Evolutionary conservation across 2,329 filamentous ascomycete species (phyloP), one percentile per base, ranked within the genome.

Genomic region (Fusarium secorum): DNA sequence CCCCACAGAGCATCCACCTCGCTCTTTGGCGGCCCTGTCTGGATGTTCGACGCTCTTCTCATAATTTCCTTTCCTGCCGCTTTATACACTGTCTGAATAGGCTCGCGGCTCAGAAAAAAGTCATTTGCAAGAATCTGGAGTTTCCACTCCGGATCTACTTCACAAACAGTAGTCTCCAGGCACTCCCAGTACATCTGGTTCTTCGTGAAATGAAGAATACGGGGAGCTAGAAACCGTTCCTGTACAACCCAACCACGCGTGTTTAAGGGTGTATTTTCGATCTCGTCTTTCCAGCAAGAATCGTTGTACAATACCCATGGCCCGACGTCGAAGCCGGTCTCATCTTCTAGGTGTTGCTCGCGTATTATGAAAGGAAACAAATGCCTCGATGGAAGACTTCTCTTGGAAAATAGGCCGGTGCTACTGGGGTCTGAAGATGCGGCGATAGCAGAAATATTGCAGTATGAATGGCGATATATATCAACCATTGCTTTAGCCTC

Each of bases 311-410:
- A 13, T 2, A 32, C 3, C 20, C 14, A 32, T 17, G 20, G 28
- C 10, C 20, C 17, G 20, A 18, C 11, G 0, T 11, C 5, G 15
- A 9, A 0, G 11, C 35, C 0, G 17, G 8, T 20, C 10, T 0
- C 0, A 4, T 36, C 35, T 3, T 20, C 18, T 6, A 36, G 35
- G 11, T 36, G 6, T 10, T 13, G 35, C 0, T 15, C 18, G 4
- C 15, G 0, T 20, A 36, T 20, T 11, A 7, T 20, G 14, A 48
- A 48, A 22, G 20, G 28, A 6, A 48, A 48, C 0, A 48, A 6
- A 0, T 18, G 28, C 15, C 45, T 32, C 7, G 28, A 18, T 4
- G 28, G 20, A 11, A 48, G 20, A 6, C 20, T 32, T 8, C 45
- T 32, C 3, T 18, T 18, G 3, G 5, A 22, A 2, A 48, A 48